Evolutionary conservation across 768 basidiomycete species (phyloP), one percentile per base, ranked within the genome.

Genomic region (Cystofilobasidium capitatum): DNA sequence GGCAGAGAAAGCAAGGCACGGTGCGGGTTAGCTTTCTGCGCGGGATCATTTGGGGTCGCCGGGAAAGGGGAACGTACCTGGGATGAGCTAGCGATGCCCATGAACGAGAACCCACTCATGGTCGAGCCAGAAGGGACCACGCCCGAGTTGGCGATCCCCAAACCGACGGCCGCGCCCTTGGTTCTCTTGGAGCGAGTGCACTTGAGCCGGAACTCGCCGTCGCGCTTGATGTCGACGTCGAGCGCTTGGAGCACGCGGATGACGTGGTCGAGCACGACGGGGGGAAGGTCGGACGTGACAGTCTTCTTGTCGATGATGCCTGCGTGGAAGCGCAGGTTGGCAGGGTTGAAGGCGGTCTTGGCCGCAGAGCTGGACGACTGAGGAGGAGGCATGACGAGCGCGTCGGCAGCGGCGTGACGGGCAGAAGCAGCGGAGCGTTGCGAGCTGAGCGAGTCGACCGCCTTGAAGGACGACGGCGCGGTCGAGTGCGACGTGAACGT

Each of bases 231-330:
- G 66, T 93, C 91, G 64, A 99, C 80, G 24, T 94, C 96, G 90
- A 98, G 91, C 37, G 83, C 83, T 71, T 85, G 83, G 69, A 99
- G 81, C 16, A 92, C 87, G 69, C 82, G 81, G 73, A 83, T 83
- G 36, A 98, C 83, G 74, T 91, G 89, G 69, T 82, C 83, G 80
- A 98, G 89, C 40, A 98, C 92, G 71, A 89, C 88, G 0, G 86
- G 84, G 40, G 94, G 92, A 12, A 85, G 80, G 26, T 84, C 82
- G 3, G 86, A 89, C 39, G 94, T 96, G 72, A 97, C 83, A 62
- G 86, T 92, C 33, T 85, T 85, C 76, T 88, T 87, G 75, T 97
- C 96, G 36, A 98, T 88, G 2, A 93, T 86, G 70, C 93, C 94
- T 72, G 89, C 88, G 74, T 98, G 94, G 47, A 88, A 83, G 14